Conservation (phyloP, 495 filamentous ascomycete species). For the Bathelium albidoporum region DNA sequence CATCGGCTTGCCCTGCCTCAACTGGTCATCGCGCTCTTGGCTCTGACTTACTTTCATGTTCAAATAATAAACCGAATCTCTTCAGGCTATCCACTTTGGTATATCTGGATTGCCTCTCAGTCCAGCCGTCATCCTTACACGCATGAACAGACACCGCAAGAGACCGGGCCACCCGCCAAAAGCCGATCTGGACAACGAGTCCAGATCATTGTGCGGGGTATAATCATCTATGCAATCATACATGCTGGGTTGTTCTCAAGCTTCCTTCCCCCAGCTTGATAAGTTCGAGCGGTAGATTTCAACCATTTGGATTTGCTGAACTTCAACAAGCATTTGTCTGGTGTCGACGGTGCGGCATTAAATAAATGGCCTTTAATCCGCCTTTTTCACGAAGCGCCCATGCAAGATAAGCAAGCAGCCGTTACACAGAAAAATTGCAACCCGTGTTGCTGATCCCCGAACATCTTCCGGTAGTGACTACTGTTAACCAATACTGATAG, state of each 20-base stretch:
- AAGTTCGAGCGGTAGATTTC: not conserved
- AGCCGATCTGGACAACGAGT: not conserved
- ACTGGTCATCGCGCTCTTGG: slow-evolving; percentile 57
- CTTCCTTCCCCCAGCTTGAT: slow-evolving; percentile 83
- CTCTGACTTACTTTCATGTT: slow-evolving; percentile 73
- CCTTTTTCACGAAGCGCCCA: too few species aligned
- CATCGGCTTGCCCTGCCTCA: slow-evolving; percentile 60
- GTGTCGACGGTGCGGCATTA: too few species aligned
- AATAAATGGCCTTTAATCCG: too few species aligned
- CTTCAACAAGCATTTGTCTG: too few species aligned
- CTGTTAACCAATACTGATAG: too few species aligned
- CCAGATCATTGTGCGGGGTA: slow-evolving; percentile 44
- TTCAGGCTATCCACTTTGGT: slow-evolving; percentile 84
- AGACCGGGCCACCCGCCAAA: not conserved
- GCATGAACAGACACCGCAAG: not conserved
- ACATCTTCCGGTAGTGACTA: too few species aligned
- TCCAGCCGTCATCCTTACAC: slow-evolving; percentile 18
- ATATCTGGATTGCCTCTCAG: slow-evolving; percentile 59
- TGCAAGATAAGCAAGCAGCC: too few species aligned
- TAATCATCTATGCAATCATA: slow-evolving; percentile 70
- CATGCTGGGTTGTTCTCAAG: slow-evolving; percentile 78
- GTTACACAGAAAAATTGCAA: too few species aligned
- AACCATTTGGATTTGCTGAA: too few species aligned
- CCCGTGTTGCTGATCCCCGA: too few species aligned
- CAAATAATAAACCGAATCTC: slow-evolving; percentile 87